phyloP scores from a whole-genome alignment of 2,329 filamentous ascomycete genomes.

The Microsporum canis region DNA sequence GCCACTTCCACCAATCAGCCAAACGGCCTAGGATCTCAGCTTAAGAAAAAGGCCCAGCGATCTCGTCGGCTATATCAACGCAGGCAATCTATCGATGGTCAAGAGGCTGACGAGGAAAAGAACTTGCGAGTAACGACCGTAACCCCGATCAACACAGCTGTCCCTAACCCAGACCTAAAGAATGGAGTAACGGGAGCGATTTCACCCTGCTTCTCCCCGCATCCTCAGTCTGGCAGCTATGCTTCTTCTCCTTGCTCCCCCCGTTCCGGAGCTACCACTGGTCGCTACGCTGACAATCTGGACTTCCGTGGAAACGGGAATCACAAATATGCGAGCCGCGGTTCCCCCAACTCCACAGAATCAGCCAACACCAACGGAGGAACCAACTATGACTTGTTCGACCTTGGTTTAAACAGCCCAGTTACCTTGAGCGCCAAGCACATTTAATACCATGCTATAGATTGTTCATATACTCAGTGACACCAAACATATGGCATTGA shows the following conservation, averaged over 20 bases:
- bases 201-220: conserved; percentile 1
- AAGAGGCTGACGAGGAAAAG: not conserved
- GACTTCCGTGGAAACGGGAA: not conserved
- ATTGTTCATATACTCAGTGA: not conserved
- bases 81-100: not conserved
- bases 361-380: not conserved
- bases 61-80: conserved; percentile 12
- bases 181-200: not conserved
- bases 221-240: conserved; percentile 3
- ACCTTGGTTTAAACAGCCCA: not conserved
- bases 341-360: not conserved
- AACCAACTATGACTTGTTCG: not conserved
- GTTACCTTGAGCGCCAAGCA: not conserved
- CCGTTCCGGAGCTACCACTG: not conserved
- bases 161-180: not conserved
- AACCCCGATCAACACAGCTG: not conserved
- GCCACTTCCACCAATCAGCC: not conserved
- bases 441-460: not conserved
- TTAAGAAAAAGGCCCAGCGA: conserved; percentile 8
- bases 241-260: conserved; percentile 3
- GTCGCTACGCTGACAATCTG: not conserved
- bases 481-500: not conserved
- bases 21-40: conserved; percentile 3
- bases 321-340: not conserved
- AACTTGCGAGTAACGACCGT: not conserved